These are phyloP conservation scores for Pythium oligandrum DNA, from an alignment of 352 stramenopile genomes.

Conservation along the genomic window DNA sequence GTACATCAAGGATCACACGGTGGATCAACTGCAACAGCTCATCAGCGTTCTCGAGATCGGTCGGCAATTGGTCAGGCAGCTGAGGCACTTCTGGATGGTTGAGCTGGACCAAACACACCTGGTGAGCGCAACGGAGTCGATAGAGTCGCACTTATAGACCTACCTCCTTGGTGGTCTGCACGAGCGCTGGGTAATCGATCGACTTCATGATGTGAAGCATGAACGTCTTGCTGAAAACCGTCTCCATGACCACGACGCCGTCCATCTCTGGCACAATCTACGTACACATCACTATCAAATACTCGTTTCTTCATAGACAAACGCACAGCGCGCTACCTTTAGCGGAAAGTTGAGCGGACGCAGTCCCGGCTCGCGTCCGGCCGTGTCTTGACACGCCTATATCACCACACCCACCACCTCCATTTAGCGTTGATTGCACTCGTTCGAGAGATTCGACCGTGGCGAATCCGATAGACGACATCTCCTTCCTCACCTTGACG, in stretches of 20 bases:
- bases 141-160: neutral
- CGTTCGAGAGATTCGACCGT: too few relatives aligned
- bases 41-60: slow-evolving; percentile 50
- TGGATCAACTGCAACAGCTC: slow-evolving; percentile 75
- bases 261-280: slow-evolving; percentile 80
- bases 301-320: neutral
- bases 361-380: slow-evolving; percentile 45
- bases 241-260: slow-evolving; percentile 72
- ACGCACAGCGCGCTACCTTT: slow-evolving; percentile 21
- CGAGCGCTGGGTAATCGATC: slow-evolving; percentile 79
- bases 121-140: too few relatives aligned
- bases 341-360: slow-evolving; percentile 81
- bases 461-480: too few relatives aligned
- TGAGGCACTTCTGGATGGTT: slow-evolving; percentile 77
- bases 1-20: slow-evolving; percentile 76
- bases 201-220: slow-evolving; percentile 85
- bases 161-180: slow-evolving; percentile 72
- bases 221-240: slow-evolving; percentile 78
- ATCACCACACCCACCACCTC: neutral
- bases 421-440: neutral
- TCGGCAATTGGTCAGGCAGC: slow-evolving; percentile 58
- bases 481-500: slow-evolving; percentile 45
- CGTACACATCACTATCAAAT: neutral
- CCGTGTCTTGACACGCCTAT: slow-evolving; percentile 73
- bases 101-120: slow-evolving; percentile 26